Conservation (phyloP, 306 rosid species). For the Begonia peltatifolia region DNA sequence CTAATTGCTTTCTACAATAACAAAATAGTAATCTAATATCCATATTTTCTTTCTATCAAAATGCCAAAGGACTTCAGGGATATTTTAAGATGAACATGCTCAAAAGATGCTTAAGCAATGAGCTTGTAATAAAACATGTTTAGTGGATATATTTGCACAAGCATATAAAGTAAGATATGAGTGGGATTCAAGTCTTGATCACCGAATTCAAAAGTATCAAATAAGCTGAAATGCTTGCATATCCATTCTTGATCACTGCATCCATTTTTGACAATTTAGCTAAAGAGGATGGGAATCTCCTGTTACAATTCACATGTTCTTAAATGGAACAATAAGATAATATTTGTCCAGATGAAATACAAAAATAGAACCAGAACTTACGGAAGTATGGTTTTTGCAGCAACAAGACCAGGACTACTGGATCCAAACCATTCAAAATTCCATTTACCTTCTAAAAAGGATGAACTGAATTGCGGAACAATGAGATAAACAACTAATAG, state of each 20-base stretch:
- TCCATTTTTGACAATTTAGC: constrained; percentile 82
- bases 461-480: constrained; percentile 63
- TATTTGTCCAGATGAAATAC: constrained; percentile 3
- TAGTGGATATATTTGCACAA: too few species aligned
- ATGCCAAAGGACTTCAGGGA: too few species aligned
- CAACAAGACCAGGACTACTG: constrained; percentile 64
- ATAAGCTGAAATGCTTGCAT: constrained; percentile 70
- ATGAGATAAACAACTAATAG: constrained; percentile 24
- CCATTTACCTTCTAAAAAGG: constrained; percentile 92
- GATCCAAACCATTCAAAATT: constrained; percentile 93
- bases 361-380: constrained; percentile 26
- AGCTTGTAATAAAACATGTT: too few species aligned
- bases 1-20: too few species aligned
- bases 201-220: constrained; percentile 61
- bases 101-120: too few species aligned
- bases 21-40: too few species aligned
- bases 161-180: too few species aligned
- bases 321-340: constrained; percentile 5
- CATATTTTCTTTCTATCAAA: too few species aligned
- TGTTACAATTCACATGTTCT: constrained; percentile 20
- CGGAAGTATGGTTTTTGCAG: constrained; percentile 57
- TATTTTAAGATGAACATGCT: too few species aligned
- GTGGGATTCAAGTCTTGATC: constrained; percentile 3
- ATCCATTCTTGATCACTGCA: constrained; percentile 58
- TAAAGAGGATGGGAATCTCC: constrained; percentile 74